phyloP scores from a whole-genome alignment of 306 rosid species.

The Fragaria iinumae region DNA sequence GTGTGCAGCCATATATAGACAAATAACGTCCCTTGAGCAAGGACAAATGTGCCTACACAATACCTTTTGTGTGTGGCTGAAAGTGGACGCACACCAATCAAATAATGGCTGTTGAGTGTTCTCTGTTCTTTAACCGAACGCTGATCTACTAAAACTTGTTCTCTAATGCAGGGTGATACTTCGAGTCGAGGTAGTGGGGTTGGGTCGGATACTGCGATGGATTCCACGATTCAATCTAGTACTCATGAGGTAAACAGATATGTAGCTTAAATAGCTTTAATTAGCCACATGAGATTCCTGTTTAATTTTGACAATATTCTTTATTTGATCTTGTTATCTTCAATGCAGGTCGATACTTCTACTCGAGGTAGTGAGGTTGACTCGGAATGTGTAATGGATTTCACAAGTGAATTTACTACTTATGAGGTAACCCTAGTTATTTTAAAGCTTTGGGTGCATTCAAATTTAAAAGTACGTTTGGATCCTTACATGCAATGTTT shows the following conservation, averaged over 20 bases:
- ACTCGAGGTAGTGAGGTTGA: slow-evolving; percentile 18
- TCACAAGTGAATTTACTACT: slow-evolving; percentile 32
- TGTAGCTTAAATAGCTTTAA: neutral
- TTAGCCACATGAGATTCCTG: neutral
- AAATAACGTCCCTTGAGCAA: neutral
- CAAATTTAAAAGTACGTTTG: neutral
- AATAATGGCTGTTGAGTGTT: neutral
- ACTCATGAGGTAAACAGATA: slow-evolving; percentile 20
- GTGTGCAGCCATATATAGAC: neutral
- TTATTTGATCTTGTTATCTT: neutral
- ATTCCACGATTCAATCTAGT: slow-evolving; percentile 19
- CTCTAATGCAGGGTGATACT: slow-evolving; percentile 26
- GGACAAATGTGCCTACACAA: neutral
- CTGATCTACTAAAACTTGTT: neutral
- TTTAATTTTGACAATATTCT: neutral
- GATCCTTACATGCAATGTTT: neutral
- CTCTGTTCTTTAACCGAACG: neutral
- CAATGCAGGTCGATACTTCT: slow-evolving; percentile 22
- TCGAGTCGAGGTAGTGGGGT: slow-evolving; percentile 21
- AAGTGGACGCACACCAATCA: neutral
- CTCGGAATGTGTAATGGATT: slow-evolving; percentile 30
- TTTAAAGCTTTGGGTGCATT: neutral
- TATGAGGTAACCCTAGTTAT: slow-evolving; percentile 12
- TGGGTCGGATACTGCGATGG: slow-evolving; percentile 21
- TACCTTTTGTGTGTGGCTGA: neutral